These are phyloP conservation scores for Metschnikowia peoriensis DNA, from an alignment of 805 yeast genomes.

Conservation along the genomic window DNA sequence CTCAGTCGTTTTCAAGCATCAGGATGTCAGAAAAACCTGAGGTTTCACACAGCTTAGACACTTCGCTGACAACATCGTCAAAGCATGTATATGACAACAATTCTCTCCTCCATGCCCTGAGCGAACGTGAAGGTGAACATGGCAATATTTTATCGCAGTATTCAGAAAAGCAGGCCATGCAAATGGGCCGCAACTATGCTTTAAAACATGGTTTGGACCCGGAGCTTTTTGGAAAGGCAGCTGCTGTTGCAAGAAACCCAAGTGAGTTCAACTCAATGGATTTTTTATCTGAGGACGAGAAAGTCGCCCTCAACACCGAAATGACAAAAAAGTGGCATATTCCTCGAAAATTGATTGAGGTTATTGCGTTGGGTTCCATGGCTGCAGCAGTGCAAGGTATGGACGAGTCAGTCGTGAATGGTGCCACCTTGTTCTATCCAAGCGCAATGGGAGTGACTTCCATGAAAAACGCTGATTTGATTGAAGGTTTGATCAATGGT, in stretches of 20 bases:
- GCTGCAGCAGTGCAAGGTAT: slow-evolving; percentile 74
- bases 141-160: slow-evolving; percentile 46
- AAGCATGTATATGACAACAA: slow-evolving; percentile 1
- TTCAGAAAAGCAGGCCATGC: slow-evolving; percentile 60
- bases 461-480: slow-evolving; percentile 49
- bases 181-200: slow-evolving; percentile 70
- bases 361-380: slow-evolving; percentile 59
- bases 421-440: slow-evolving; percentile 64
- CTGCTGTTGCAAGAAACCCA: slow-evolving; percentile 59
- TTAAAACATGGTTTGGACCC: slow-evolving; percentile 51
- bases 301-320: slow-evolving; percentile 47
- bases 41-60: slow-evolving; percentile 1
- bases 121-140: slow-evolving; percentile 17
- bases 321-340: slow-evolving; percentile 41
- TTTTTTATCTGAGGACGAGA: slow-evolving; percentile 46
- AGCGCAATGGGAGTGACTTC: slow-evolving; percentile 45
- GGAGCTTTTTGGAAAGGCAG: slow-evolving; percentile 60
- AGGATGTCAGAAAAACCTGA: slow-evolving; percentile 8
- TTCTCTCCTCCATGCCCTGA: slow-evolving; percentile 9
- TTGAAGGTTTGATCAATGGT: slow-evolving; percentile 60
- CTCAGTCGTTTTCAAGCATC: not conserved
- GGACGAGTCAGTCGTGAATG: slow-evolving; percentile 72
- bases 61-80: slow-evolving; percentile 4
- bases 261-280: slow-evolving; percentile 55
- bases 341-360: slow-evolving; percentile 48